These are phyloP conservation scores for Wickerhamiella bombiphila DNA, from an alignment of 805 yeast genomes.

Conservation along the genomic window DNA sequence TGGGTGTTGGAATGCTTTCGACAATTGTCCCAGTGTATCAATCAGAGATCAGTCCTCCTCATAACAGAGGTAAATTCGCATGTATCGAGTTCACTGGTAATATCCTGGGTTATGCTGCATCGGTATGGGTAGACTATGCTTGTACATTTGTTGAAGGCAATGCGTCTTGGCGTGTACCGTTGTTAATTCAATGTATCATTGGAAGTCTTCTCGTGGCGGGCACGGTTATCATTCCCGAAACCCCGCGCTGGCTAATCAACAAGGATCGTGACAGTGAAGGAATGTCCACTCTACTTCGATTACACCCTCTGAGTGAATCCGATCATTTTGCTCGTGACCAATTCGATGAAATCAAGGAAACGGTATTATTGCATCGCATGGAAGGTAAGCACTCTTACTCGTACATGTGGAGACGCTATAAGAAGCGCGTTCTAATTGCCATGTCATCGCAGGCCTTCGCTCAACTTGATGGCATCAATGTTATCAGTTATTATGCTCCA, in stretches of 20 bases:
- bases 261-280: constrained; percentile 72
- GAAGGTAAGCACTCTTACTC: constrained; percentile 68
- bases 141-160: constrained; percentile 51
- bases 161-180: constrained; percentile 65
- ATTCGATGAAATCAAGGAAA: constrained; percentile 68
- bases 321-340: constrained; percentile 64
- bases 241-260: constrained; percentile 82
- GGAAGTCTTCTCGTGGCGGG: constrained; percentile 59
- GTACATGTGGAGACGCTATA: constrained; percentile 64
- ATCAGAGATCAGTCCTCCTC: constrained; percentile 77
- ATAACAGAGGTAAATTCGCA: constrained; percentile 70
- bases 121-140: constrained; percentile 78
- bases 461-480: constrained; percentile 85
- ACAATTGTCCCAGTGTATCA: constrained; percentile 81
- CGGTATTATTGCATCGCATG: constrained; percentile 55
- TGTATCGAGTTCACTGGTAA: constrained; percentile 84
- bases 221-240: constrained; percentile 65
- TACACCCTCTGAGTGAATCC: constrained; percentile 41
- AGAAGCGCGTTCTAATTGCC: constrained; percentile 67
- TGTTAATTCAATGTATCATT: constrained; percentile 59
- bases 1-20: constrained; percentile 77
- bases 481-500: constrained; percentile 86
- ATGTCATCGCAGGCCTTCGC: constrained; percentile 88
- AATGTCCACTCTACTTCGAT: constrained; percentile 65
- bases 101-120: constrained; percentile 61